Evolutionary conservation across 1,284 basidiomycete species (phyloP).

Genomic region (Violaceomyces palustris): DNA sequence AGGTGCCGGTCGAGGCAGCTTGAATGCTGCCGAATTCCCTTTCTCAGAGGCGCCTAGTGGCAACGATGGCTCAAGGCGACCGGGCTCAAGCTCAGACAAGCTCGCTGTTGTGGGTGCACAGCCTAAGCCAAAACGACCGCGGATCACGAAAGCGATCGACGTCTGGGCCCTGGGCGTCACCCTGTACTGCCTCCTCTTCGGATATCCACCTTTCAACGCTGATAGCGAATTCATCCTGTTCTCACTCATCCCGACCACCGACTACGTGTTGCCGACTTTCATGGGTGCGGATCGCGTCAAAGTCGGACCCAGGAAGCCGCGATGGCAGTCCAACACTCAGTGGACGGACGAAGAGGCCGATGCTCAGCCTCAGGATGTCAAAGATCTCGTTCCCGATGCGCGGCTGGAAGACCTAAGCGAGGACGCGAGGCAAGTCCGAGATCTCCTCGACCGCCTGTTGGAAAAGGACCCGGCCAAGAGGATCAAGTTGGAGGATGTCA

Average conservation of each 20-base stretch:
- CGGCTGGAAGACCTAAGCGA: slow-evolving; percentile 11
- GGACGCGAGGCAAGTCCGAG: slow-evolving; percentile 57
- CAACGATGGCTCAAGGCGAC: too few relatives aligned
- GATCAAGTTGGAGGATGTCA: slow-evolving; percentile 77
- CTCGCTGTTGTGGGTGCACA: too few relatives aligned
- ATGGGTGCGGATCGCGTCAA: slow-evolving; percentile 70
- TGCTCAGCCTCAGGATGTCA: slow-evolving; percentile 13
- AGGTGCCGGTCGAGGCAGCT: too few relatives aligned
- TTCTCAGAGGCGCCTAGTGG: too few relatives aligned
- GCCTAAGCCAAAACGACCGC: slow-evolving; percentile 9
- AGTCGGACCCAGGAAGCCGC: slow-evolving; percentile 31
- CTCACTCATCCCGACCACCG: slow-evolving; percentile 71
- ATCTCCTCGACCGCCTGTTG: slow-evolving; percentile 70
- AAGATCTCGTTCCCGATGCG: slow-evolving; percentile 19
- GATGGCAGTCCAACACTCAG: slow-evolving; percentile 27
- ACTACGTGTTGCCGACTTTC: slow-evolving; percentile 66
- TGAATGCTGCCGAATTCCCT: too few relatives aligned
- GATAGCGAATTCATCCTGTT: slow-evolving; percentile 75
- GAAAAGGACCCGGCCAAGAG: slow-evolving; percentile 76
- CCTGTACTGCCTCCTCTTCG: slow-evolving; percentile 89
- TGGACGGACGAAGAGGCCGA: slow-evolving; percentile 41
- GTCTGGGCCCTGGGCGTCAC: slow-evolving; percentile 99
- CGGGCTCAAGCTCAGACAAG: too few relatives aligned
- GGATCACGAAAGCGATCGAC: slow-evolving; percentile 89
- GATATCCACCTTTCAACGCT: slow-evolving; percentile 67